phyloP scores from a whole-genome alignment of 2,329 filamentous ascomycete species.

The Trichoderma sp. region DNA sequence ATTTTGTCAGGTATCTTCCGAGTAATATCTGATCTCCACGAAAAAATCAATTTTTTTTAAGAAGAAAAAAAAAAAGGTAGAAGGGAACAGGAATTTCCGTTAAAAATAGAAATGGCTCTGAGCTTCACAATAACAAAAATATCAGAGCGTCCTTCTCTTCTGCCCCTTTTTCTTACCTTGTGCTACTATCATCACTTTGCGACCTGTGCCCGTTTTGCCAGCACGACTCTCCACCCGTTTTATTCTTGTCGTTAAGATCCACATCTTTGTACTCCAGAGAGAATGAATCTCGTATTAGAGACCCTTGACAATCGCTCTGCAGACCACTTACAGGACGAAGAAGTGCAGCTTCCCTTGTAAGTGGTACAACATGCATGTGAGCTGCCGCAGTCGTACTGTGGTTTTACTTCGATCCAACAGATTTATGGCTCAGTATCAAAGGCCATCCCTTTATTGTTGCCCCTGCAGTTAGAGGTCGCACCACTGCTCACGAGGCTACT shows the following conservation, averaged over 20 bases:
- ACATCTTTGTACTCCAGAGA: background rate
- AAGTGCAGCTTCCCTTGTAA: background rate
- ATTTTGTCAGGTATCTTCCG: background rate
- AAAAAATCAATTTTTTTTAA: background rate
- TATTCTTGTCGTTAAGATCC: too few relatives aligned
- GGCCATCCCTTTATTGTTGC: background rate
- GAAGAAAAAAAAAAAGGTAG: background rate
- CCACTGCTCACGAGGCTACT: background rate
- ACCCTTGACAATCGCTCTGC: background rate
- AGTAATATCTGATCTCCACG: background rate
- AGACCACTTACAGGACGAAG: background rate
- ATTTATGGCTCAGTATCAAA: background rate
- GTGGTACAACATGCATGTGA: background rate
- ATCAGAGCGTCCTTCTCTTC: background rate
- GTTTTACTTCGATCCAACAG: background rate
- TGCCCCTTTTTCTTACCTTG: background rate
- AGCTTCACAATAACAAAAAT: background rate
- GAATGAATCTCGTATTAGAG: background rate
- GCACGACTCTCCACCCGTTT: too few relatives aligned
- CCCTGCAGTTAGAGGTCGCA: background rate
- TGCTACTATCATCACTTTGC: background rate
- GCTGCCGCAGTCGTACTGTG: background rate
- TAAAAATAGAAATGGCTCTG: background rate
- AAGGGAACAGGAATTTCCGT: background rate
- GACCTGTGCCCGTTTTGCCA: background rate